phyloP scores from a whole-genome alignment of 257 asterid genomes.

The Forsythia viridissima region DNA sequence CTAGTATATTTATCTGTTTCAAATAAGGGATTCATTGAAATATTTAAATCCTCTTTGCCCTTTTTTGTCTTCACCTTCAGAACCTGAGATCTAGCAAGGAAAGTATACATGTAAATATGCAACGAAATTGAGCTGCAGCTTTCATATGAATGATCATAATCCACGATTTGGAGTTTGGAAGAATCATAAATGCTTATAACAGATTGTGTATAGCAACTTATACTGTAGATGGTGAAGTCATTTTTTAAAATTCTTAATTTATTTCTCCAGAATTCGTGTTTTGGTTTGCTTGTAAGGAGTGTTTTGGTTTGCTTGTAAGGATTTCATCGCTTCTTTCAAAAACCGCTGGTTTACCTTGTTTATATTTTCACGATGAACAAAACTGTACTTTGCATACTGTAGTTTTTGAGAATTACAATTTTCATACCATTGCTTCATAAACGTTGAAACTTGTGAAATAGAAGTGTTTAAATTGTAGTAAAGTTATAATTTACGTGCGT shows the following conservation, averaged over 20 bases:
- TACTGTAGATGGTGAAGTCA: background rate
- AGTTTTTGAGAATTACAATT: background rate
- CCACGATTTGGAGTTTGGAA: background rate
- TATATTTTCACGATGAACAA: too few species aligned
- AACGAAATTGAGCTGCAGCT: background rate
- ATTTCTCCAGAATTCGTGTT: background rate
- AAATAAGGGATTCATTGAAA: background rate
- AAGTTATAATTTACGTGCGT: too few species aligned
- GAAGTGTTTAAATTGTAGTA: background rate
- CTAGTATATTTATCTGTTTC: background rate
- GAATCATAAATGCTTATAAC: background rate
- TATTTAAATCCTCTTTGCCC: background rate
- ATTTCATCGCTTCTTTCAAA: background rate
- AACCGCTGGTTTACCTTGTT: background rate
- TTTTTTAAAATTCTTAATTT: background rate
- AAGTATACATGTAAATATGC: background rate
- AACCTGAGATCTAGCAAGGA: constrained; percentile 18
- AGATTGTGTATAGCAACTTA: background rate
- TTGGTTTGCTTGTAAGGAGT: background rate
- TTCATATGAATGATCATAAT: background rate
- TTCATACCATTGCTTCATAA: background rate
- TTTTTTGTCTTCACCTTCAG: constrained; percentile 14
- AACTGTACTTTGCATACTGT: too few species aligned
- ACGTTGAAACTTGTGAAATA: background rate
- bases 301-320: background rate